A percentile compares a stretch with the other conserved stretches of the same genome.
Evolutionary conservation across 2,329 filamentous ascomycete species (phyloP).

Genomic region (Paraphaeosphaeria minitans): DNA sequence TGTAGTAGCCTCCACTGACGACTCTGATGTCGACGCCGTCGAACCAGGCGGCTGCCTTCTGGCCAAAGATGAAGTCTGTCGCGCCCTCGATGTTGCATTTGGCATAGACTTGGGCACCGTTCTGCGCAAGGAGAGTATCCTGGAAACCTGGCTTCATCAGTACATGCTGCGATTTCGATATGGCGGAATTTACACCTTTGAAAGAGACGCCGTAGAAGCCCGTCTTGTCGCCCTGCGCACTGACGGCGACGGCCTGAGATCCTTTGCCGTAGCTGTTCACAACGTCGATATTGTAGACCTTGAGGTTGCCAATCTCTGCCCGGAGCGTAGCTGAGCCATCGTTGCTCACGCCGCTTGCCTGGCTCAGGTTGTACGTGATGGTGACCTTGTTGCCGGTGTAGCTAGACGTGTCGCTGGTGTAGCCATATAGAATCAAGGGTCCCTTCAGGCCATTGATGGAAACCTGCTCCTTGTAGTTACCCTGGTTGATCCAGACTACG

Average conservation of each 20-base stretch:
- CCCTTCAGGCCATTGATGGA: conserved; percentile 56
- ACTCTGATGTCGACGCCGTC: conserved; percentile 57
- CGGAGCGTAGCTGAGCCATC: conserved; percentile 61
- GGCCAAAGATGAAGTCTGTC: conserved; percentile 66
- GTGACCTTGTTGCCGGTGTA: conserved; percentile 65
- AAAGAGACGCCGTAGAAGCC: conserved; percentile 64
- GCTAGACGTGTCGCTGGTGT: conserved; percentile 56
- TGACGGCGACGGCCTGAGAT: conserved; percentile 60
- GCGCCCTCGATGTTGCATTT: conserved; percentile 63
- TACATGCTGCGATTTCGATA: background rate
- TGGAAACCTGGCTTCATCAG: conserved; percentile 51
- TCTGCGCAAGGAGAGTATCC: conserved; percentile 55
- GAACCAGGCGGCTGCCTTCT: conserved; percentile 59
- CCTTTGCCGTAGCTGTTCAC: conserved; percentile 52
- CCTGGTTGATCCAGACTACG: conserved; percentile 63
- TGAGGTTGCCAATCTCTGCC: conserved; percentile 56
- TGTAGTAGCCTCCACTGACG: conserved; percentile 45
- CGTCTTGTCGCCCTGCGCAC: conserved; percentile 57
- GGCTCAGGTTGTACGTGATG: conserved; percentile 55
- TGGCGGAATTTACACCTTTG: conserved; percentile 33
- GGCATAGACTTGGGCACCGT: conserved; percentile 61
- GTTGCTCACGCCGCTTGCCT: conserved; percentile 56
- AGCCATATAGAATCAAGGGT: conserved; percentile 63
- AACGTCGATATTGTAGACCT: conserved; percentile 68
- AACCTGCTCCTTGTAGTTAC: conserved; percentile 67